phyloP scores from a whole-genome alignment of 2,329 filamentous ascomycete species.

The Cylindrodendrum hubeiense region DNA sequence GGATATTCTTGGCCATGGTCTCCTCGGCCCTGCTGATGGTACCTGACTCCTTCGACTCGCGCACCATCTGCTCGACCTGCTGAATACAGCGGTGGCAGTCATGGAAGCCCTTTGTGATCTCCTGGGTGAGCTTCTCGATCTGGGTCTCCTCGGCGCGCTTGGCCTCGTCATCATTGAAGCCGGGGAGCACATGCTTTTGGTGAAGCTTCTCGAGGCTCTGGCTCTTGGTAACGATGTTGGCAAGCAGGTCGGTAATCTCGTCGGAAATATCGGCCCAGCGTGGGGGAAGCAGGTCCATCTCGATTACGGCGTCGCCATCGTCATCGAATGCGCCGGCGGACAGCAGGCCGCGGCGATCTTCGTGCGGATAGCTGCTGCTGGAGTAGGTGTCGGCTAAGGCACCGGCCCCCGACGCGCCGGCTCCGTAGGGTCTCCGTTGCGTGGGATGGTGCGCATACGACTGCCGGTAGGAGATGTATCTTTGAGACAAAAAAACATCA shows the following conservation, averaged over 20 bases:
- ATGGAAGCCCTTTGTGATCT: conserved; percentile 90
- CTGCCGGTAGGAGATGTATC: conserved; percentile 99
- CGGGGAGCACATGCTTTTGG: conserved; percentile 95
- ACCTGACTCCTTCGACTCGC: conserved; percentile 80
- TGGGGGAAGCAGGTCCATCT: conserved; percentile 96
- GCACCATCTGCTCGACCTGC: conserved; percentile 87
- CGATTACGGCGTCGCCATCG: conserved; percentile 94
- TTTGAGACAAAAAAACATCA: conserved; percentile 52
- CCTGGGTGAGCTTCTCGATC: conserved; percentile 91
- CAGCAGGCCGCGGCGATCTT: conserved; percentile 82
- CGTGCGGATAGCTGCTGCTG: conserved; percentile 58
- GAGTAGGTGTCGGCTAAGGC: conserved; percentile 72
- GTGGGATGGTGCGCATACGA: conserved; percentile 96
- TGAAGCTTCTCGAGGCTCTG: conserved; percentile 91
- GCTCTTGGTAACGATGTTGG: conserved; percentile 84
- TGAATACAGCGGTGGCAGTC: conserved; percentile 91
- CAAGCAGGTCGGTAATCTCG: conserved; percentile 87
- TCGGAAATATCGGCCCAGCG: conserved; percentile 97
- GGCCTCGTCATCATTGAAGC: conserved; percentile 94
- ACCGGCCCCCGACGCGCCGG: conserved; percentile 60
- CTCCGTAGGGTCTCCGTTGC: conserved; percentile 81
- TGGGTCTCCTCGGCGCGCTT: conserved; percentile 88
- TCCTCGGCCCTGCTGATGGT: conserved; percentile 86
- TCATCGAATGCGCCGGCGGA: conserved; percentile 82
- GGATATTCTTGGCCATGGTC: conserved; percentile 95